Conservation (phyloP, 257 asterid genomes). For the Phtheirospermum japonicum region DNA sequence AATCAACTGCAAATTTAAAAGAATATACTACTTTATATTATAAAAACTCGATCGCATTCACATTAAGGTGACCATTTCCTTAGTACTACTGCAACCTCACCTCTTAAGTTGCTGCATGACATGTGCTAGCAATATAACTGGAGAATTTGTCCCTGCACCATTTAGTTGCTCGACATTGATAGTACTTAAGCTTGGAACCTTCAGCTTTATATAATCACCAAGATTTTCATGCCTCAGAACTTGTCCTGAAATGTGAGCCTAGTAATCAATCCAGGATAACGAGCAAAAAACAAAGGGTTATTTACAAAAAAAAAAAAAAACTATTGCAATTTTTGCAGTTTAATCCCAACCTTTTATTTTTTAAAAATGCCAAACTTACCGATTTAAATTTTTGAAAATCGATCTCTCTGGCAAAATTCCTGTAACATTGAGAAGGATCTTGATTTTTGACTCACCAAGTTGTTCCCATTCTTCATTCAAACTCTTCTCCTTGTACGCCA, state of each 20-base stretch:
- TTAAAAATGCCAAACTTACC: too few species aligned
- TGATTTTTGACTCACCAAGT: too few species aligned
- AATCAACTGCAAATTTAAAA: not conserved
- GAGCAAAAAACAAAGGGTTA: slow-evolving; percentile 6
- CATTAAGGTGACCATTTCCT: slow-evolving; percentile 17
- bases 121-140: slow-evolving; percentile 48
- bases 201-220: slow-evolving; percentile 58
- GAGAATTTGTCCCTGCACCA: slow-evolving; percentile 52
- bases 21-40: not conserved
- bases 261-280: slow-evolving; percentile 32
- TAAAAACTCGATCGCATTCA: slow-evolving; percentile 10
- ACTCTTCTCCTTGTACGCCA: too few species aligned
- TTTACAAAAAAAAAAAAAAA: not conserved
- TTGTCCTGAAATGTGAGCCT: slow-evolving; percentile 69
- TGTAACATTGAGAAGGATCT: too few species aligned
- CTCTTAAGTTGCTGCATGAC: slow-evolving; percentile 68
- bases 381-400: too few species aligned
- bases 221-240: slow-evolving; percentile 78
- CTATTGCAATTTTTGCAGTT: not conserved
- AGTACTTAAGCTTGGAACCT: slow-evolving; percentile 76
- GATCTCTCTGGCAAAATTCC: too few species aligned
- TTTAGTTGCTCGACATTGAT: slow-evolving; percentile 44
- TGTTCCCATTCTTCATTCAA: too few species aligned
- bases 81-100: slow-evolving; percentile 44
- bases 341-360: too few species aligned